Evolutionary conservation across 495 filamentous ascomycete species (phyloP).

Genomic region (Penicillium cinerascens): DNA sequence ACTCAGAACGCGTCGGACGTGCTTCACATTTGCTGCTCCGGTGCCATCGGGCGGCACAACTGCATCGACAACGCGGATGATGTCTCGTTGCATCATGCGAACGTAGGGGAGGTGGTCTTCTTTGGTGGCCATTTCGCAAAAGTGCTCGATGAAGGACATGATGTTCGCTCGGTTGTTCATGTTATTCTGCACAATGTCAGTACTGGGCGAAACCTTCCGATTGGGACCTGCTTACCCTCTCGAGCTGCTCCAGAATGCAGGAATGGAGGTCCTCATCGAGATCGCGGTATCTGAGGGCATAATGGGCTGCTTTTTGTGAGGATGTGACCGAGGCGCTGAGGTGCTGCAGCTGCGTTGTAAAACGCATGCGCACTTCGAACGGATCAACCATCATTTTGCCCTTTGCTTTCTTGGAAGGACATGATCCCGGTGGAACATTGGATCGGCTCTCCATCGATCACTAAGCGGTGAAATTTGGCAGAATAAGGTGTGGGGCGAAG

Average conservation of each 20-base stretch:
- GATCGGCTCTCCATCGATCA: background rate
- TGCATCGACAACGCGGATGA: conserved; percentile 81
- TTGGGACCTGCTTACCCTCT: conserved; percentile 52
- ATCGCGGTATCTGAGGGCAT: conserved; percentile 87
- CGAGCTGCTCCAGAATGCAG: conserved; percentile 93
- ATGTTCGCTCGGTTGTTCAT: conserved; percentile 98
- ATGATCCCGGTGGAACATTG: background rate
- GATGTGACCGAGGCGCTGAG: conserved; percentile 86
- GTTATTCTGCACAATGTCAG: conserved; percentile 55
- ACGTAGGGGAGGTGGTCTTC: conserved; percentile 75
- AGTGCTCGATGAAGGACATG: conserved; percentile 96
- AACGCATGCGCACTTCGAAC: conserved; percentile 97
- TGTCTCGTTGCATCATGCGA: conserved; percentile 91
- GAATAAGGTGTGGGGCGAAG: background rate
- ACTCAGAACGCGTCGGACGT: conserved; percentile 75
- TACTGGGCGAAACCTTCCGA: background rate
- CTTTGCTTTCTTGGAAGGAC: background rate
- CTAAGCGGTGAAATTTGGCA: background rate
- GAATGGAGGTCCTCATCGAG: conserved; percentile 95
- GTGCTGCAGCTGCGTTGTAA: conserved; percentile 80
- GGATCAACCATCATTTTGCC: conserved; percentile 74
- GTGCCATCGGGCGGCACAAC: conserved; percentile 78
- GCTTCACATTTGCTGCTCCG: conserved; percentile 91
- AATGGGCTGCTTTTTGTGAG: conserved; percentile 87
- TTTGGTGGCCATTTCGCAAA: conserved; percentile 79